These are phyloP conservation scores for Candida xyloterini DNA, from an alignment of 805 yeast species.

Conservation along the genomic window DNA sequence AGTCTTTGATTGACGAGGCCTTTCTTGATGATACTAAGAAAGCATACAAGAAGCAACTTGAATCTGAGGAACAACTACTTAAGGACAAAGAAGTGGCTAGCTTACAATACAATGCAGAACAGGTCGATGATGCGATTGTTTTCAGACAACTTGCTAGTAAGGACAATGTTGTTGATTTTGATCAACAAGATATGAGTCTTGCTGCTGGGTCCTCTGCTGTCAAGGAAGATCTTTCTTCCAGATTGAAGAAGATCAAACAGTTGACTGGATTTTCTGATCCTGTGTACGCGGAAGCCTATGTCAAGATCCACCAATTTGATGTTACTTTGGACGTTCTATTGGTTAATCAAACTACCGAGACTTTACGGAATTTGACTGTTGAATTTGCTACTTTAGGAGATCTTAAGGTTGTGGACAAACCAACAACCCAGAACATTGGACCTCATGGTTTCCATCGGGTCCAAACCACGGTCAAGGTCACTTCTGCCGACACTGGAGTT, in stretches of 20 bases:
- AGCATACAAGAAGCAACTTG: constrained; percentile 75
- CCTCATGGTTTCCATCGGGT: constrained; percentile 96
- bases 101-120: constrained; percentile 61
- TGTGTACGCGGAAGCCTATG: constrained; percentile 95
- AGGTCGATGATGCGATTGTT: constrained; percentile 71
- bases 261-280: constrained; percentile 98
- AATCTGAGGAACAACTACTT: constrained; percentile 54
- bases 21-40: constrained; percentile 85
- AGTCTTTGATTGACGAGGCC: constrained; percentile 51
- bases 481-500: constrained; percentile 97
- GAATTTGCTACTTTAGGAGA: constrained; percentile 97
- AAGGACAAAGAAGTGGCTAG: constrained; percentile 55
- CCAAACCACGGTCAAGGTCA: constrained; percentile 87
- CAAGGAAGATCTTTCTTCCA: constrained; percentile 64
- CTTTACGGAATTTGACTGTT: constrained; percentile 85
- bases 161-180: constrained; percentile 40
- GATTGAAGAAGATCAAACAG: constrained; percentile 83
- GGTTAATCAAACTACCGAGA: constrained; percentile 90
- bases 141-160: constrained; percentile 73
- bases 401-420: constrained; percentile 88
- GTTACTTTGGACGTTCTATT: constrained; percentile 89
- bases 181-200: constrained; percentile 57
- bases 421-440: constrained; percentile 84
- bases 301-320: constrained; percentile 94
- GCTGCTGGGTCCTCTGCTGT: constrained; percentile 51